Evolutionary conservation across 257 asterid genomes (phyloP).

Genomic region (Eucommia ulmoides): DNA sequence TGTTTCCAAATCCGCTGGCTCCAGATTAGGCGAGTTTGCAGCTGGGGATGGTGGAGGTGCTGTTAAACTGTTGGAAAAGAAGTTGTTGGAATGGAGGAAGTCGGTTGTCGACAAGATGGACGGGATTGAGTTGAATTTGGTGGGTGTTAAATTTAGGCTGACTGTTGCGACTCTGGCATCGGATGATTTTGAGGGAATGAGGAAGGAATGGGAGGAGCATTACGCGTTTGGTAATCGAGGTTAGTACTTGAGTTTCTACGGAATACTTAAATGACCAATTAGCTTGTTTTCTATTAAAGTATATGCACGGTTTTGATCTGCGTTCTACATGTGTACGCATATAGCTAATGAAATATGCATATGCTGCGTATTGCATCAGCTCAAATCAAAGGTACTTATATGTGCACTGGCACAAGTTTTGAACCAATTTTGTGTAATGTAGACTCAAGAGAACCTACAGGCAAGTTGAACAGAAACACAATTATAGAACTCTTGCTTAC

Average conservation of each 20-base stretch:
- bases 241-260: slow-evolving; percentile 17
- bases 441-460: too few relatives aligned
- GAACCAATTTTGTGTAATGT: too few relatives aligned
- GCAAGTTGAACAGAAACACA: too few relatives aligned
- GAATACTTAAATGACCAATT: too few relatives aligned
- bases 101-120: slow-evolving; percentile 54
- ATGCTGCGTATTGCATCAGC: too few relatives aligned
- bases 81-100: slow-evolving; percentile 60
- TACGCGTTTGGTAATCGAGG: slow-evolving; percentile 73
- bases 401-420: too few relatives aligned
- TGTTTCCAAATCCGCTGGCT: slow-evolving; percentile 21
- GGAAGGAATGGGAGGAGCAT: slow-evolving; percentile 79
- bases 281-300: too few relatives aligned
- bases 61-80: slow-evolving; percentile 39
- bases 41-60: slow-evolving; percentile 15
- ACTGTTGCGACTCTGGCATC: slow-evolving; percentile 39
- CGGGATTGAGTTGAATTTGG: slow-evolving; percentile 84
- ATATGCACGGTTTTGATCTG: too few relatives aligned
- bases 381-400: too few relatives aligned
- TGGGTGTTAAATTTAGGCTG: slow-evolving; percentile 61
- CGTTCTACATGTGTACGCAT: too few relatives aligned
- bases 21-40: neutral
- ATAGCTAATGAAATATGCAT: too few relatives aligned
- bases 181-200: slow-evolving; percentile 66
- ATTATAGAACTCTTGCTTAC: too few relatives aligned